A percentile compares a stretch with the other conserved stretches of the same genome.
Conservation (phyloP, 345 rosid species). For the Murraya koenigii region DNA sequence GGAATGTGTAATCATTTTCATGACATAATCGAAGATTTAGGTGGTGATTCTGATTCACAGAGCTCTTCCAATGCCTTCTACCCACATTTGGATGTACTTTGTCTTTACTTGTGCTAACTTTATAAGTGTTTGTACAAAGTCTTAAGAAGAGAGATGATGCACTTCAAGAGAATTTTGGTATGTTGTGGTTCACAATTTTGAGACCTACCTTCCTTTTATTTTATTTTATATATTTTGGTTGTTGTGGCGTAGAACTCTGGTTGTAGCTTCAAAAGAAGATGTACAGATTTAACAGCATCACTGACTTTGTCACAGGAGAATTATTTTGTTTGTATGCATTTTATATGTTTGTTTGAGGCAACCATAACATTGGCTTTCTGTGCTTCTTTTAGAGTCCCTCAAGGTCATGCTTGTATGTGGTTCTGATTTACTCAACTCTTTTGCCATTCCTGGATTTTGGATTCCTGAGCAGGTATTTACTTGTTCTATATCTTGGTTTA, state of each 20-base stretch:
- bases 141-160: not conserved
- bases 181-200: not conserved
- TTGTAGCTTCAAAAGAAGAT: not conserved
- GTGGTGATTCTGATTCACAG: not conserved
- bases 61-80: not conserved
- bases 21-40: not conserved
- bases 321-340: not conserved
- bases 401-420: slow-evolving; percentile 88
- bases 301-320: not conserved
- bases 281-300: not conserved
- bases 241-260: not conserved
- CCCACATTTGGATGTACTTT: not conserved
- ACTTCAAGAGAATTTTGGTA: not conserved
- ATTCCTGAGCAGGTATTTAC: slow-evolving; percentile 71
- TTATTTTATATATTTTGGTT: not conserved
- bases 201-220: not conserved
- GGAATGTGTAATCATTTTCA: not conserved
- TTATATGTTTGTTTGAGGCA: not conserved
- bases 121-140: not conserved
- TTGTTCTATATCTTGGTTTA: not conserved
- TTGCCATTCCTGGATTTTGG: slow-evolving; percentile 77
- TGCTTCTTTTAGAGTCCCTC: slow-evolving; percentile 48
- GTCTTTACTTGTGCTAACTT: not conserved
- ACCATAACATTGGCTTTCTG: not conserved
- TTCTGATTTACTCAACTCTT: slow-evolving; percentile 85